These are phyloP conservation scores for Phytophthora tentaculata DNA, from an alignment of 352 stramenopile genomes.

Conservation along the genomic window DNA sequence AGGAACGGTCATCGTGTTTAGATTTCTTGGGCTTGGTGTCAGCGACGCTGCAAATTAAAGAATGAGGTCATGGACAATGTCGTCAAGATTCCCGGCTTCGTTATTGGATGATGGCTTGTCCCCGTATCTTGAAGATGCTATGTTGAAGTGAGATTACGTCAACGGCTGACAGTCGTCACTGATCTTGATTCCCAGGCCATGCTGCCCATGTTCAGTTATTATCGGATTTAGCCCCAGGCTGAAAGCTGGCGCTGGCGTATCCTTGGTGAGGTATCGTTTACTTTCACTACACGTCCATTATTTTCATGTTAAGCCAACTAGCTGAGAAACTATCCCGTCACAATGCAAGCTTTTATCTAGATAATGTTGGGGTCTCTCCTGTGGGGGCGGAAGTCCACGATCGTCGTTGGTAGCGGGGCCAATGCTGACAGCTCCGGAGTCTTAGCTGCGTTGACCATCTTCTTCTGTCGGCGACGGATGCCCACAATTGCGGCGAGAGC, in stretches of 20 bases:
- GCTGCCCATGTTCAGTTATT: no score
- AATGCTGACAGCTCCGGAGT: conserved; percentile 43
- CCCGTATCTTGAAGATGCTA: neutral
- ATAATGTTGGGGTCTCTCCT: conserved; percentile 36
- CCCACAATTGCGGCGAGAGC: conserved; percentile 47
- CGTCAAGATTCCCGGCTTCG: no score
- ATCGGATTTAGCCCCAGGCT: no score
- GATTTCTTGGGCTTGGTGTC: neutral
- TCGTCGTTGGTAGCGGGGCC: conserved; percentile 30
- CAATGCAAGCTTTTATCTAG: conserved; percentile 14
- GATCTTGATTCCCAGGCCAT: no score
- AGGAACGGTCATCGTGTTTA: conserved; percentile 25
- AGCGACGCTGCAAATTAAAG: conserved; percentile 15
- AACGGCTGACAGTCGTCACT: no score
- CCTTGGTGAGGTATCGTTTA: no score
- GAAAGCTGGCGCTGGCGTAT: no score
- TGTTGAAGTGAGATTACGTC: neutral
- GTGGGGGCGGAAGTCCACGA: conserved; percentile 33
- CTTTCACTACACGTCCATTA: conserved; percentile 18
- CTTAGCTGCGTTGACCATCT: conserved; percentile 50
- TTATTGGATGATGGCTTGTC: neutral
- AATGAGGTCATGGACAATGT: conserved; percentile 7
- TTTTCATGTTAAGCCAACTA: conserved; percentile 3
- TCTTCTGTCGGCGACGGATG: conserved; percentile 51
- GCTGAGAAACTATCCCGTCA: no score